Percentiles rank a stretch among this genome's conserved stretches.
phyloP scores from a whole-genome alignment of 2,329 filamentous ascomycete species.

The Ilyonectria mors-panacis region DNA sequence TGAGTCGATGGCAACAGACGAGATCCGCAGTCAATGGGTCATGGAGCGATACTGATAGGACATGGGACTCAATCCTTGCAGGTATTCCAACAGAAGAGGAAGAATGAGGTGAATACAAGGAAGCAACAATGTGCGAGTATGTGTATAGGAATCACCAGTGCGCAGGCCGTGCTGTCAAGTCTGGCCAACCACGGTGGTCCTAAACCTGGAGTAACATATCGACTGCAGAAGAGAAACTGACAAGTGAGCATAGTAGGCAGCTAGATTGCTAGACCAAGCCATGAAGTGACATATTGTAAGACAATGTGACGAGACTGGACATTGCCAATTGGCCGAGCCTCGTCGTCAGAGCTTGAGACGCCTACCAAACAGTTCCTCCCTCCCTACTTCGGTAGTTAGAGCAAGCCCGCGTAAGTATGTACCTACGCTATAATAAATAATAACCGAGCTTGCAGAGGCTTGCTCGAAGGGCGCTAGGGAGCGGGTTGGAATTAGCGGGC shows the following conservation, averaged over 20 bases:
- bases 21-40: conserved; percentile 70
- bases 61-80: not conserved
- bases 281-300: not conserved
- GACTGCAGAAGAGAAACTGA: not conserved
- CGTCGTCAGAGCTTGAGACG: not conserved
- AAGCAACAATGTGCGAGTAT: not conserved
- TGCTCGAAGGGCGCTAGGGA: not conserved
- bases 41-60: conserved; percentile 71
- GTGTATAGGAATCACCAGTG: not conserved
- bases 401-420: not conserved
- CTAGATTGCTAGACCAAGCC: not conserved
- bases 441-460: not conserved
- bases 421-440: not conserved
- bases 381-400: not conserved
- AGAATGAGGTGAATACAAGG: not conserved
- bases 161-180: not conserved
- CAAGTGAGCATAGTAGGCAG: not conserved
- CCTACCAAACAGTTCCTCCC: not conserved
- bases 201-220: not conserved
- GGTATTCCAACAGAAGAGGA: not conserved
- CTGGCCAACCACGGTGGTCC: not conserved
- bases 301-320: not conserved
- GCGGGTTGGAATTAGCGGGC: not conserved
- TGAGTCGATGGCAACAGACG: conserved; percentile 59
- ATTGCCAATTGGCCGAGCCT: not conserved